Evolutionary conservation across 208 protist genomes (phyloP).

Genomic region (Wallacemonas rigidus): DNA sequence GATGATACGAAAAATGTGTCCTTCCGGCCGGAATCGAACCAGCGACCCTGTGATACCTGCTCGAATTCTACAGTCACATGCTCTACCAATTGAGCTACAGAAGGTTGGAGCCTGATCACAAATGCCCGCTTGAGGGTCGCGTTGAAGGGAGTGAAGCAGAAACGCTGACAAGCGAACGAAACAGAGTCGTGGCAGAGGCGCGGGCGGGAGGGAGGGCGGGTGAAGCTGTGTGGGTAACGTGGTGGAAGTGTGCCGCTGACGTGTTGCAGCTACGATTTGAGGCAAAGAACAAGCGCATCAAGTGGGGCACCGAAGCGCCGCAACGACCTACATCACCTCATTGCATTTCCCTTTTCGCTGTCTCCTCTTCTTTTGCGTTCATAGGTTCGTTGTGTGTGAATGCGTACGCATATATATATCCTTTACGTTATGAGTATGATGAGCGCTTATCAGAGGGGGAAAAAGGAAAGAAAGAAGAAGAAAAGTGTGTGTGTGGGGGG

Average conservation of each 20-base stretch:
- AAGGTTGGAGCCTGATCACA: slow-evolving; percentile 8
- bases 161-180: neutral
- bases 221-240: too few relatives aligned
- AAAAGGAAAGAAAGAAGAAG: neutral
- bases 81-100: slow-evolving; percentile 50
- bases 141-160: neutral
- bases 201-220: too few relatives aligned
- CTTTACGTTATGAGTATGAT: neutral
- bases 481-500: too few relatives aligned
- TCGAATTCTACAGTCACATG: slow-evolving; percentile 34
- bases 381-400: neutral
- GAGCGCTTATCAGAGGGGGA: neutral
- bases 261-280: too few relatives aligned
- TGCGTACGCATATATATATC: neutral
- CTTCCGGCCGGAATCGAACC: slow-evolving; percentile 83
- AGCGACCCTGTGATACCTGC: slow-evolving; percentile 49
- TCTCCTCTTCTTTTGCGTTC: slow-evolving; percentile 16
- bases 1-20: slow-evolving; percentile 12
- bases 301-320: too few relatives aligned
- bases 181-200: neutral
- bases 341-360: neutral
- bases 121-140: neutral
- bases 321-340: too few relatives aligned
- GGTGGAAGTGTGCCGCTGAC: too few relatives aligned
- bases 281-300: too few relatives aligned